Percentiles rank a stretch among this genome's conserved stretches.
Evolutionary conservation across 345 rosid genomes (phyloP).

Genomic region (Fremontodendron californicum): DNA sequence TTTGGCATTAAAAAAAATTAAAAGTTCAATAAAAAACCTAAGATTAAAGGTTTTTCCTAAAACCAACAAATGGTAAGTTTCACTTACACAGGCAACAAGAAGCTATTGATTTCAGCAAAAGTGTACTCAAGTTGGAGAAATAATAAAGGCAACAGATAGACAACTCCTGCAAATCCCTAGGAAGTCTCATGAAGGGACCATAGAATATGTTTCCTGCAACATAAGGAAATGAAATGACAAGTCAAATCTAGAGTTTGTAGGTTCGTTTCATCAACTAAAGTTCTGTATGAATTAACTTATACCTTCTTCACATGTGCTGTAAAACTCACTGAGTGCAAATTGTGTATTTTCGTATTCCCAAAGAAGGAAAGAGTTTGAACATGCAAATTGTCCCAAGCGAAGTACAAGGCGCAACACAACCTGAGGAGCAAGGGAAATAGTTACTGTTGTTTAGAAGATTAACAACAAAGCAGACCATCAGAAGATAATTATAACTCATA

Average conservation of each 20-base stretch:
- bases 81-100: slow-evolving; percentile 72
- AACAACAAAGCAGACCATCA: neutral
- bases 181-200: slow-evolving; percentile 77
- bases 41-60: neutral
- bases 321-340: slow-evolving; percentile 47
- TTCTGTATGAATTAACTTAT: slow-evolving; percentile 7
- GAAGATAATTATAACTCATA: neutral
- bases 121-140: slow-evolving; percentile 48
- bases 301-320: slow-evolving; percentile 52
- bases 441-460: neutral
- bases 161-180: slow-evolving; percentile 59
- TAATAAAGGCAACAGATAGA: slow-evolving; percentile 60
- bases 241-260: neutral
- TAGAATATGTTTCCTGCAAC: slow-evolving; percentile 44
- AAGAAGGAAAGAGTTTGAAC: slow-evolving; percentile 33
- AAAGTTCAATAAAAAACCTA: neutral
- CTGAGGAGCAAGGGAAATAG: slow-evolving; percentile 34
- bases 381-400: slow-evolving; percentile 57
- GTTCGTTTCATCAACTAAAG: slow-evolving; percentile 6
- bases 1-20: neutral
- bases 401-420: slow-evolving; percentile 64
- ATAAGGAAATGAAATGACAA: slow-evolving; percentile 12
- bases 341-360: slow-evolving; percentile 55
- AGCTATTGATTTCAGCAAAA: slow-evolving; percentile 54
- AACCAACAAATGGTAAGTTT: neutral